These are phyloP conservation scores for Yarrowia sp. DNA, from an alignment of 805 yeast genomes.

Conservation along the genomic window DNA sequence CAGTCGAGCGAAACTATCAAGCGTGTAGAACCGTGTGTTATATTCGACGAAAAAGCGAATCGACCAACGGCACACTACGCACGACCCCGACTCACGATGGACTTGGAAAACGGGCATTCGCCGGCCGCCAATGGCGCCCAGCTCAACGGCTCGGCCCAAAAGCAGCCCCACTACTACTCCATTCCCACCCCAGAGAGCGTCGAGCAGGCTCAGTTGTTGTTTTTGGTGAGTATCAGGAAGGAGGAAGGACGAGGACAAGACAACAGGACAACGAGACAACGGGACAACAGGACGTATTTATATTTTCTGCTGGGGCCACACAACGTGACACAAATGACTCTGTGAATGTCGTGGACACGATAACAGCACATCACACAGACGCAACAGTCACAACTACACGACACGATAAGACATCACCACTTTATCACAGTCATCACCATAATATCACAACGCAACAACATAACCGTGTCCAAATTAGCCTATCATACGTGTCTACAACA, in stretches of 20 bases:
- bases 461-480: too few relatives aligned
- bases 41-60: constrained; percentile 13
- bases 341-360: background rate
- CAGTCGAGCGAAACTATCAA: constrained; percentile 36
- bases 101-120: constrained; percentile 41
- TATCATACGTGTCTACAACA: background rate
- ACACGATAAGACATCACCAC: background rate
- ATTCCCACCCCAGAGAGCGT: constrained; percentile 18
- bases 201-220: constrained; percentile 37
- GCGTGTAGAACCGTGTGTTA: constrained; percentile 28
- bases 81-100: constrained; percentile 8
- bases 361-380: background rate
- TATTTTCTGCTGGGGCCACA: background rate
- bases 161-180: constrained; percentile 5
- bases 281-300: background rate
- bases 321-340: background rate
- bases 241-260: constrained; percentile 24
- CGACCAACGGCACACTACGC: background rate
- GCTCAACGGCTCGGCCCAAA: constrained; percentile 33
- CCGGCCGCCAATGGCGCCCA: constrained; percentile 40
- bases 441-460: background rate
- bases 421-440: too few relatives aligned
- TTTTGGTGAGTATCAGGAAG: constrained; percentile 34
- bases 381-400: background rate
- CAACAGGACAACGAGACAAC: background rate